Evolutionary conservation across 371 early-diverging fungal genomes (phyloP), one percentile per base, ranked within the genome.

Genomic region (Mortierella sp.): DNA sequence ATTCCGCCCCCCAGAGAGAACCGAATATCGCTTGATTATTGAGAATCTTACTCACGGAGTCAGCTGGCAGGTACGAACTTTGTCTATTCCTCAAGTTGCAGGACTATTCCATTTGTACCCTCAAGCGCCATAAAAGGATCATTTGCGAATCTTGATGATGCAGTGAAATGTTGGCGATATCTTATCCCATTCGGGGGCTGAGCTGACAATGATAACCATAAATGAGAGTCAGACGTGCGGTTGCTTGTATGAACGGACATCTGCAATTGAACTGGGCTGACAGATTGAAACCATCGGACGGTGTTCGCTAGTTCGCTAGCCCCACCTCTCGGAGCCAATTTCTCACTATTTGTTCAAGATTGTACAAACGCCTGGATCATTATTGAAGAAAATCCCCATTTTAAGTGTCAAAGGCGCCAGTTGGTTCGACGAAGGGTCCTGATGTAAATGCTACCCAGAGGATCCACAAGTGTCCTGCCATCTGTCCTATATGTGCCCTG

Each of bases 61-160:
- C 78, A 92, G 87, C 88, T 94, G 94, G 94, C 94, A 94, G 93
- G 94, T 94, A 92, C 85, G 90, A 79, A 83, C 79, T 75, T 68
- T 61, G 81, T 81, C 66, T 83, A 62, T 68, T 68, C 64, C 49
- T 67, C 72, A 71, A 71, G 77, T 39, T 37, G 45, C 66, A 51
- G 64, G 66, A 18, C 43, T 40, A 35, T 51, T 28, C 65, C 51
- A 60, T 65, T 64, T 64, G 16, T 51, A 49, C 62, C 66, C 51
- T 49, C 62, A 49, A 54, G 14, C 30, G 72, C 65, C 66, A 61
- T 52, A 61, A 26, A 43, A 35, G 72, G 65, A 71, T 62, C 66
- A 39, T 65, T 61, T 72, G 49, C 52, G 40, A 61, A 55, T 39
- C 45, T 49, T 71, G 61, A 39, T 43, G 28, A 30, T 57, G 51